phyloP scores from a whole-genome alignment of 495 filamentous ascomycete genomes.

The Astrocystis sublimbata region DNA sequence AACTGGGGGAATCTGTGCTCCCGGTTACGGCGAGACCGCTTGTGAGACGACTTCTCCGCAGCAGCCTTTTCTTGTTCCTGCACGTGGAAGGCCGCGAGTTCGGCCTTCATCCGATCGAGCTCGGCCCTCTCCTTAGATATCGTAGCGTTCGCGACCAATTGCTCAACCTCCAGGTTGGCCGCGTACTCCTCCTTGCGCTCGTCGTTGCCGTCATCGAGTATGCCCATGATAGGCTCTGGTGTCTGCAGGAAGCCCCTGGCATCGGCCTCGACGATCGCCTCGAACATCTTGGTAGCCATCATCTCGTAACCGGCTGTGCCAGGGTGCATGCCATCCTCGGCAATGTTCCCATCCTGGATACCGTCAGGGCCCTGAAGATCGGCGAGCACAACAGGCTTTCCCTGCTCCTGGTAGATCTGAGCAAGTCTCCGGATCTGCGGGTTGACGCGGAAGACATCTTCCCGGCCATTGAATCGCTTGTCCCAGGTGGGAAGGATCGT shows the following conservation, averaged over 20 bases:
- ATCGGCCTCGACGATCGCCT: constrained; percentile 35
- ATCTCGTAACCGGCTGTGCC: constrained; percentile 37
- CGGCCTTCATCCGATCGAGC: constrained; percentile 35
- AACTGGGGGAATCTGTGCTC: constrained; percentile 27
- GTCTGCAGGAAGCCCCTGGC: constrained; percentile 32
- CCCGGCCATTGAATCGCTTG: constrained; percentile 32
- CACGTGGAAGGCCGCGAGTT: constrained; percentile 24
- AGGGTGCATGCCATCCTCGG: constrained; percentile 40
- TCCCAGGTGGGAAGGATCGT: constrained; percentile 39
- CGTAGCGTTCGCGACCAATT: constrained; percentile 23
- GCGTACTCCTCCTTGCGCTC: constrained; percentile 33
- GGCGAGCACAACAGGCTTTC: constrained; percentile 32
- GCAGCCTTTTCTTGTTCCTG: constrained; percentile 23
- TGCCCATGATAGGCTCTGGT: constrained; percentile 27
- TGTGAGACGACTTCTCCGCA: constrained; percentile 2
- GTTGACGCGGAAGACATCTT: constrained; percentile 35
- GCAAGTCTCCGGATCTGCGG: constrained; percentile 37
- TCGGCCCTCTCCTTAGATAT: constrained; percentile 26
- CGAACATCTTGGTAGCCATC: constrained; percentile 39
- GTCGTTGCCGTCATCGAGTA: constrained; percentile 33
- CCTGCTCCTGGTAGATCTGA: constrained; percentile 33
- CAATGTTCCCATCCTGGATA: constrained; percentile 31
- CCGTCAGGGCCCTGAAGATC: constrained; percentile 38
- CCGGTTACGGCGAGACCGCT: constrained; percentile 9
- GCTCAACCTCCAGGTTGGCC: constrained; percentile 23